Conservation (phyloP, 2,329 filamentous ascomycete species). For the Aureobasidium sp. region DNA sequence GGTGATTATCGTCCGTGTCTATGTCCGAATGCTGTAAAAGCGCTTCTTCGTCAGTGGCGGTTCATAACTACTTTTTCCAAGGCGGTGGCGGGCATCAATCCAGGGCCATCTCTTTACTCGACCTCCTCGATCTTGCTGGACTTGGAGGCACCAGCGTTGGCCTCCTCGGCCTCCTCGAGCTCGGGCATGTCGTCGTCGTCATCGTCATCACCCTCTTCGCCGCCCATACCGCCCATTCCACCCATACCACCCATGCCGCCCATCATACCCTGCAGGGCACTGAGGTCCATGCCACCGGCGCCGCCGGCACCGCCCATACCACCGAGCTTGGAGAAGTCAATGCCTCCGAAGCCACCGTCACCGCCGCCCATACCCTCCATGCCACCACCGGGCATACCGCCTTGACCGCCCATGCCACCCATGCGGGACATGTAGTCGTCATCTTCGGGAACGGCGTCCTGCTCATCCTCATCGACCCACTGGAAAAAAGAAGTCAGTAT, state of each 20-base stretch:
- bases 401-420: slow-evolving; percentile 31
- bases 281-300: slow-evolving; percentile 27
- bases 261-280: slow-evolving; percentile 14
- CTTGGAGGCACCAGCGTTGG: slow-evolving; percentile 17
- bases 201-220: slow-evolving; percentile 31
- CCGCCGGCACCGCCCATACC: slow-evolving; percentile 16
- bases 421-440: slow-evolving; percentile 52
- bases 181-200: slow-evolving; percentile 69
- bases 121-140: slow-evolving; percentile 38
- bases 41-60: slow-evolving; percentile 3
- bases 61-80: slow-evolving; percentile 7
- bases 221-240: slow-evolving; percentile 12
- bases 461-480: slow-evolving; percentile 98
- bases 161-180: slow-evolving; percentile 57
- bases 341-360: slow-evolving; percentile 70
- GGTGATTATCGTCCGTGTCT: slow-evolving; percentile 3
- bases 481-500: slow-evolving; percentile 21
- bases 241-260: slow-evolving; percentile 12
- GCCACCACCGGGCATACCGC: slow-evolving; percentile 34
- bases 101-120: slow-evolving; percentile 19
- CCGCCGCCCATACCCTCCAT: slow-evolving; percentile 46
- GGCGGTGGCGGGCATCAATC: neutral
- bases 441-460: slow-evolving; percentile 79
- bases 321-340: slow-evolving; percentile 89
- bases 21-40: neutral